phyloP scores from a whole-genome alignment of 306 rosid species.

The Senna tora region DNA sequence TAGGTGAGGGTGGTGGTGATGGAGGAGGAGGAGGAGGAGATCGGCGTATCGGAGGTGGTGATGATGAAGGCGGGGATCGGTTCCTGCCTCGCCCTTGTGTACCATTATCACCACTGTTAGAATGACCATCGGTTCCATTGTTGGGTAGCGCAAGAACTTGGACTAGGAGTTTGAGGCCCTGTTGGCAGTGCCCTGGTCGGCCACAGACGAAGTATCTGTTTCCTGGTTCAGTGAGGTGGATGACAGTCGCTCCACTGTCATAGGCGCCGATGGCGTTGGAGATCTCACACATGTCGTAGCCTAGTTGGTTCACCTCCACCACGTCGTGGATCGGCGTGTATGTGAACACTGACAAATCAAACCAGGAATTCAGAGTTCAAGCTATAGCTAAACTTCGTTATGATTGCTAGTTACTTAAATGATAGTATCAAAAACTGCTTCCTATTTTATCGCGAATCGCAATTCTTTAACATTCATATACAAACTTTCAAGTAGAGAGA shows the following conservation, averaged over 20 bases:
- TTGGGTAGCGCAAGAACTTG: constrained; percentile 49
- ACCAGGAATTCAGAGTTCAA: neutral
- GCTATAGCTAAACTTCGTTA: neutral
- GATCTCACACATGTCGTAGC: constrained; percentile 54
- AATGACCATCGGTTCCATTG: constrained; percentile 39
- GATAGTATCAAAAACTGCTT: neutral
- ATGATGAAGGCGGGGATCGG: neutral
- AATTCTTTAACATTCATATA: neutral
- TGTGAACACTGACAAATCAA: constrained; percentile 31
- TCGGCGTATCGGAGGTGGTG: no score
- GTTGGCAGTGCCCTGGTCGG: constrained; percentile 59
- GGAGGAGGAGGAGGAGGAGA: constrained; percentile 15
- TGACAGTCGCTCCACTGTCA: constrained; percentile 64
- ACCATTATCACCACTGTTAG: neutral
- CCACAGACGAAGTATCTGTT: constrained; percentile 77
- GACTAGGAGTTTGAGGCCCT: constrained; percentile 72
- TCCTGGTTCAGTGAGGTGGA: constrained; percentile 51
- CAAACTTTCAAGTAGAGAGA: neutral
- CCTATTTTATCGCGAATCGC: neutral
- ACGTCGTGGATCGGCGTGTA: constrained; percentile 80
- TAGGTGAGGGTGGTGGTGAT: neutral
- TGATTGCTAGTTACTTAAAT: neutral
- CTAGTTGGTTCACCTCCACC: constrained; percentile 60
- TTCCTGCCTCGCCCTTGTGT: neutral
- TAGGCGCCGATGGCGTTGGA: constrained; percentile 50